These are phyloP conservation scores for Aspergillus saccharolyticus DNA, from an alignment of 495 filamentous ascomycete species.

Conservation along the genomic window DNA sequence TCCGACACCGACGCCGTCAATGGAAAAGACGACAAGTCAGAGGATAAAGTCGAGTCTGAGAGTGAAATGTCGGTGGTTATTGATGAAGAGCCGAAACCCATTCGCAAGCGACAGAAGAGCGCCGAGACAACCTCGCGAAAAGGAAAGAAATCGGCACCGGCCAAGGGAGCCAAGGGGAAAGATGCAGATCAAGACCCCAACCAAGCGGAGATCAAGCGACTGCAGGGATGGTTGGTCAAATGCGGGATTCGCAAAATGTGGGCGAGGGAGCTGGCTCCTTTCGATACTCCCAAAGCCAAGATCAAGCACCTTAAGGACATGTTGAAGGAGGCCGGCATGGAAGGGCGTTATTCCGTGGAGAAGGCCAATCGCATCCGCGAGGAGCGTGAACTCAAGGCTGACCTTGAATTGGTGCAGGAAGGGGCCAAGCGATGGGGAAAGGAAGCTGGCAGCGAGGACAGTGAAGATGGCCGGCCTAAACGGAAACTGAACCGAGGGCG, in stretches of 20 bases:
- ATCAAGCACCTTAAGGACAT: conserved; percentile 74
- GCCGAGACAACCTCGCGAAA: conserved; percentile 28
- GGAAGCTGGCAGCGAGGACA: conserved; percentile 37
- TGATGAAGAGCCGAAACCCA: conserved; percentile 60
- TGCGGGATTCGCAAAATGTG: conserved; percentile 94
- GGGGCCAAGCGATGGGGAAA: conserved; percentile 73
- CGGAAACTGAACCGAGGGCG: conserved; percentile 40
- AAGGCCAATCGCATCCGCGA: conserved; percentile 85
- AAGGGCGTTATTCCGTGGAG: conserved; percentile 74
- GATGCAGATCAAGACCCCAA: conserved; percentile 55
- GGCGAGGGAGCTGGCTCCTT: conserved; percentile 72
- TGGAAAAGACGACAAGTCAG: conserved; percentile 19
- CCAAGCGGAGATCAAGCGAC: conserved; percentile 79
- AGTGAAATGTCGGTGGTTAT: conserved; percentile 77
- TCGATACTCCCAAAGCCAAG: conserved; percentile 70
- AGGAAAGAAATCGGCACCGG: conserved; percentile 27
- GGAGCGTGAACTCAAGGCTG: conserved; percentile 70
- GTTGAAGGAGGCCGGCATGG: conserved; percentile 79
- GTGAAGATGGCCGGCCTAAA: conserved; percentile 31
- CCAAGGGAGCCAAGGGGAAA: conserved; percentile 32
- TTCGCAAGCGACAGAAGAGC: conserved; percentile 41
- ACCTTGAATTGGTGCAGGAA: conserved; percentile 76
- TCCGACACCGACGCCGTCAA: conserved; percentile 18
- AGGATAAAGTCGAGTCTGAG: conserved; percentile 50
- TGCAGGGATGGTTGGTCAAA: conserved; percentile 83